Conservation (phyloP, 2,329 filamentous ascomycete genomes). For the Pseudogymnoascus pannorum region DNA sequence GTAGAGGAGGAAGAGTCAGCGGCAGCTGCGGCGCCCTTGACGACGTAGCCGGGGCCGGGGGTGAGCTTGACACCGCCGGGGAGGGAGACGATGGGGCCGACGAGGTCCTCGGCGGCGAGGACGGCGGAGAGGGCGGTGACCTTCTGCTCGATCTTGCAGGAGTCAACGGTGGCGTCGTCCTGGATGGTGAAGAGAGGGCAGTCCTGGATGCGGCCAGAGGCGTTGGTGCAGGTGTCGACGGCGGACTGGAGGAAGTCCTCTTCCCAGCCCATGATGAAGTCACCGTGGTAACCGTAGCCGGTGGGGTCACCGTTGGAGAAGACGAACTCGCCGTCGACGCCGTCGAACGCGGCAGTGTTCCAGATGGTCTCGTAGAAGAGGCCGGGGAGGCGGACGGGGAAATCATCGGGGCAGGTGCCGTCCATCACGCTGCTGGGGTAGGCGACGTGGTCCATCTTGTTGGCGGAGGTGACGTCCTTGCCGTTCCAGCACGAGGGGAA, state of each 20-base stretch:
- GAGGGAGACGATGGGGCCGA: slow-evolving; percentile 48
- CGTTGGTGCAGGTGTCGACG: slow-evolving; percentile 67
- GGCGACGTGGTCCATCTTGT: slow-evolving; percentile 61
- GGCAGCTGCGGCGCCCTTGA: slow-evolving; percentile 13
- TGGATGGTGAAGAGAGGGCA: slow-evolving; percentile 71
- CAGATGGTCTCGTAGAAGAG: slow-evolving; percentile 85
- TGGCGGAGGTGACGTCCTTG: slow-evolving; percentile 44
- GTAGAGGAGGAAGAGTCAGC: slow-evolving; percentile 17
- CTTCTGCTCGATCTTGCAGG: slow-evolving; percentile 55
- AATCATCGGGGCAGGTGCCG: slow-evolving; percentile 66
- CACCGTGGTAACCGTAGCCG: slow-evolving; percentile 69
- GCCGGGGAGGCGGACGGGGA: slow-evolving; percentile 60
- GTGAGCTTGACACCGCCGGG: slow-evolving; percentile 48
- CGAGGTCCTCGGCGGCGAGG: slow-evolving; percentile 53
- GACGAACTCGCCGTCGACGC: slow-evolving; percentile 61
- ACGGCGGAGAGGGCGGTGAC: slow-evolving; percentile 43
- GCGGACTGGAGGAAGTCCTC: slow-evolving; percentile 60
- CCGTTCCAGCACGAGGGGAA: slow-evolving; percentile 90
- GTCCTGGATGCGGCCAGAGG: slow-evolving; percentile 60
- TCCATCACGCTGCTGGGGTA: slow-evolving; percentile 72
- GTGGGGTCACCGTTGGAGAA: slow-evolving; percentile 72
- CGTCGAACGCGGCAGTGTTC: slow-evolving; percentile 59
- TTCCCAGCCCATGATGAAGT: slow-evolving; percentile 78
- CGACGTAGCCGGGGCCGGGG: slow-evolving; percentile 33
- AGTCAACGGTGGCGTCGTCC: slow-evolving; percentile 40